Percentiles rank a stretch among this genome's conserved stretches.
Conservation (phyloP, 805 yeast species). For the Candida broadrunensis region DNA sequence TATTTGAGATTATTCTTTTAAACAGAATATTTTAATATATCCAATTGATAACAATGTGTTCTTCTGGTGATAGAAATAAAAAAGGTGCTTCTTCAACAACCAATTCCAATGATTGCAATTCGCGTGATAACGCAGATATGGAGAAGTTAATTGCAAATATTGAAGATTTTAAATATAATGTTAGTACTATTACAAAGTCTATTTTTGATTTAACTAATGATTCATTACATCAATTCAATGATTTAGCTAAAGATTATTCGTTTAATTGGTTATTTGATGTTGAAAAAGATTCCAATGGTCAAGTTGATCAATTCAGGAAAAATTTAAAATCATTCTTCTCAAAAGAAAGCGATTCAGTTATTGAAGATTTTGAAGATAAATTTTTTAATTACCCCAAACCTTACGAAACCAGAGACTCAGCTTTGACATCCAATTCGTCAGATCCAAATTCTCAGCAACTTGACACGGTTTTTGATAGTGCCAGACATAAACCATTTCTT, state of each 20-base stretch:
- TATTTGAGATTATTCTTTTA: too few species aligned
- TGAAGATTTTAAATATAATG: slow-evolving; percentile 20
- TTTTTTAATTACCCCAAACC: slow-evolving; percentile 8
- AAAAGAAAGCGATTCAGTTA: slow-evolving; percentile 1
- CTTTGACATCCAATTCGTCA: background rate
- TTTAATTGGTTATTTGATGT: slow-evolving; percentile 14
- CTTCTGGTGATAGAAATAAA: background rate
- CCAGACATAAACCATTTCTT: slow-evolving; percentile 1
- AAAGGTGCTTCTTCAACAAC: background rate
- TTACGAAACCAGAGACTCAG: slow-evolving; percentile 9
- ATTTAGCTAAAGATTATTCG: slow-evolving; percentile 16
- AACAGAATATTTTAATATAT: too few species aligned
- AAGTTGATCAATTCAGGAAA: background rate
- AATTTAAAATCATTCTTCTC: slow-evolving; percentile 2
- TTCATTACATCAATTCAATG: slow-evolving; percentile 19
- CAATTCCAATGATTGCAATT: too few species aligned
- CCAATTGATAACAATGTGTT: too few species aligned
- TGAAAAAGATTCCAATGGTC: slow-evolving; percentile 6
- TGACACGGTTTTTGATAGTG: slow-evolving; percentile 2
- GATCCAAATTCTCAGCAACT: background rate
- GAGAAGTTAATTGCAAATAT: slow-evolving; percentile 21
- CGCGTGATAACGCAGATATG: slow-evolving; percentile 13
- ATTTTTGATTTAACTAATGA: slow-evolving; percentile 21
- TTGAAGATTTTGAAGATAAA: background rate
- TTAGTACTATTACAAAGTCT: slow-evolving; percentile 24